phyloP scores from a whole-genome alignment of 2,329 filamentous ascomycete genomes.

The Aspergillus hiratsukae region DNA sequence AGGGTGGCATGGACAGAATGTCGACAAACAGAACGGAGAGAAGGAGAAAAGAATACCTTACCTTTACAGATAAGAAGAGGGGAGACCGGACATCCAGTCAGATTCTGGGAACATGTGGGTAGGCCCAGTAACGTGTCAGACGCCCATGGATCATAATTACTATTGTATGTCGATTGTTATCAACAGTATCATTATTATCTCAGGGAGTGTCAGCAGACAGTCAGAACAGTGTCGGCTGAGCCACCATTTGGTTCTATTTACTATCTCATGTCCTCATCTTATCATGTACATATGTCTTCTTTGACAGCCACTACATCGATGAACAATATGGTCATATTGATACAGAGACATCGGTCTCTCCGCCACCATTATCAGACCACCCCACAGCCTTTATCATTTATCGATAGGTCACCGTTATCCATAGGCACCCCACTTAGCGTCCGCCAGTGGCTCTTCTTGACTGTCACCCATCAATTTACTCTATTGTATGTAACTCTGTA shows the following conservation, averaged over 20 bases:
- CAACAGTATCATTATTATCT: background rate
- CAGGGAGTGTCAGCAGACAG: background rate
- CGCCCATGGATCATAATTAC: background rate
- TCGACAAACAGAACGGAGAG: background rate
- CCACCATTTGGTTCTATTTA: background rate
- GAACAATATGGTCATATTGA: background rate
- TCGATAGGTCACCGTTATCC: too few relatives aligned
- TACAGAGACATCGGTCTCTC: background rate
- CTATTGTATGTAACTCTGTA: too few relatives aligned
- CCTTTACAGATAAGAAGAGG: background rate
- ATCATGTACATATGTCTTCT: background rate
- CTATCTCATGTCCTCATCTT: background rate
- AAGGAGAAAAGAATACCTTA: background rate
- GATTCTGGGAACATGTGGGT: background rate
- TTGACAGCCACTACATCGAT: background rate
- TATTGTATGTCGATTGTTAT: background rate
- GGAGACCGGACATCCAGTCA: background rate
- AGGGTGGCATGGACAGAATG: background rate
- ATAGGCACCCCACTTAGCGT: background rate
- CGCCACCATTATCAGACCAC: background rate
- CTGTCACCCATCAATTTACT: background rate
- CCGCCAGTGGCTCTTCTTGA: background rate
- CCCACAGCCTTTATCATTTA: background rate
- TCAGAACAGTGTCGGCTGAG: background rate
- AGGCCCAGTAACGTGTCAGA: background rate